Conservation (phyloP, 1,284 basidiomycete genomes). For the Anthracocystis walkeri region DNA sequence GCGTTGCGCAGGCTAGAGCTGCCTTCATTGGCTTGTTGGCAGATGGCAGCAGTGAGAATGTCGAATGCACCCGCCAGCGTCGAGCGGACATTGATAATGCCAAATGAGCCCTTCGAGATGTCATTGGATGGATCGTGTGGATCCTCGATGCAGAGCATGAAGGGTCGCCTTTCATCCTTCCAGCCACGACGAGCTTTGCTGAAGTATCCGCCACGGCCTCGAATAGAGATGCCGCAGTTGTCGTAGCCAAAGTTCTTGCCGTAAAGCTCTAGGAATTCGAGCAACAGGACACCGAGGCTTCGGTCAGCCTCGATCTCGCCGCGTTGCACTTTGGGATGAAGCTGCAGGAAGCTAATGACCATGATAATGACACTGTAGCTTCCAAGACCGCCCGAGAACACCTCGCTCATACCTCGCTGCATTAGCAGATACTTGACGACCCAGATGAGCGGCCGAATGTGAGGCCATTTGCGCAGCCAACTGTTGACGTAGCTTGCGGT, state of each 20-base stretch:
- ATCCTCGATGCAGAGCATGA: slow-evolving; percentile 88
- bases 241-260: slow-evolving; percentile 84
- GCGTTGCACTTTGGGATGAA: slow-evolving; percentile 92
- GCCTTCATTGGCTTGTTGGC: slow-evolving; percentile 58
- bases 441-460: slow-evolving; percentile 76
- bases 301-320: slow-evolving; percentile 86
- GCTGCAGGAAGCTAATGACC: slow-evolving; percentile 91
- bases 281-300: slow-evolving; percentile 89
- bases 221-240: slow-evolving; percentile 80
- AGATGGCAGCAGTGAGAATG: slow-evolving; percentile 76
- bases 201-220: slow-evolving; percentile 81
- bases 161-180: slow-evolving; percentile 71
- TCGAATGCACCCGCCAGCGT: slow-evolving; percentile 88
- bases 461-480: slow-evolving; percentile 81
- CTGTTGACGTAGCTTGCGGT: slow-evolving; percentile 85
- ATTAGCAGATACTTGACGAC: slow-evolving; percentile 90
- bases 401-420: slow-evolving; percentile 95
- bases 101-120: slow-evolving; percentile 88
- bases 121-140: slow-evolving; percentile 92
- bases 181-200: slow-evolving; percentile 69
- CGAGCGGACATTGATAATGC: slow-evolving; percentile 82
- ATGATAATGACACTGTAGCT: slow-evolving; percentile 94
- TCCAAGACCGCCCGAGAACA: slow-evolving; percentile 92
- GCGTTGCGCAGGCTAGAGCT: slow-evolving; percentile 14
- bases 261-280: slow-evolving; percentile 98